Base-by-base conservation (phyloP, 1,284 basidiomycete genomes). In the Entoloma clypeatum region DNA sequence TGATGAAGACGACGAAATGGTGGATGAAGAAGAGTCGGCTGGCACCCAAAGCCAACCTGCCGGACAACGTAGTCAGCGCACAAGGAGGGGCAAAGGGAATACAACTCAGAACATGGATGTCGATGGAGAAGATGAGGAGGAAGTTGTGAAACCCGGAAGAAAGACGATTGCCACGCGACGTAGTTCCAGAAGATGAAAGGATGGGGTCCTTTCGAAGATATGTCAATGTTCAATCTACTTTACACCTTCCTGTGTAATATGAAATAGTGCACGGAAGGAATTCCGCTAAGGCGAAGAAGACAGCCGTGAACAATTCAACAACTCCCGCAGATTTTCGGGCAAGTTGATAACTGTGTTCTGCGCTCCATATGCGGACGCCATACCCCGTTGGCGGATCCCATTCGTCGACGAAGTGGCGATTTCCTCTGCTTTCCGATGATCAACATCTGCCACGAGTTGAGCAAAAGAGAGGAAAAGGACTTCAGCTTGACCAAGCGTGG, bases 401-500 rank as follows among this genome's bases (percentile, higher is more conserved):
- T 35, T 44, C 11, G 49, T 41, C 53, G 61, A 45, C 41, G 67
- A 29, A 55, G 58, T 51, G 52, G 53, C 44, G 41, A 55, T 27
- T 49, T 63, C 54, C 45, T 88, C 86, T 1, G 75, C 79, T 52
- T 72, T 75, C 42, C 83, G 75, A 22, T 82, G 75, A 59, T 94
- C 90, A 49, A 93, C 79, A 58, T 93, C 91, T n/a, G 86, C 84
- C 10, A 93, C 79, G n/a, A 92, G 64, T 58, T 89, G 86, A 8
- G 79, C 69, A 63, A 90, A 91, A 3, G 87, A 89, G 3, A 88
- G 70, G 72, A 92, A 96, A 9, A 97, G 74, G 7, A 96, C 91
- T 65, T 97, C 92, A 7, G 92, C 92, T 63, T 96, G 93, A 0
- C 89, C 86, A 3, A 97, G 76, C 7, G 93, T 92, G 3, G 83